Percentiles rank a stretch among this genome's conserved stretches.
Evolutionary conservation across 345 rosid species (phyloP).

Genomic region (Euphorbia pulcherrima): DNA sequence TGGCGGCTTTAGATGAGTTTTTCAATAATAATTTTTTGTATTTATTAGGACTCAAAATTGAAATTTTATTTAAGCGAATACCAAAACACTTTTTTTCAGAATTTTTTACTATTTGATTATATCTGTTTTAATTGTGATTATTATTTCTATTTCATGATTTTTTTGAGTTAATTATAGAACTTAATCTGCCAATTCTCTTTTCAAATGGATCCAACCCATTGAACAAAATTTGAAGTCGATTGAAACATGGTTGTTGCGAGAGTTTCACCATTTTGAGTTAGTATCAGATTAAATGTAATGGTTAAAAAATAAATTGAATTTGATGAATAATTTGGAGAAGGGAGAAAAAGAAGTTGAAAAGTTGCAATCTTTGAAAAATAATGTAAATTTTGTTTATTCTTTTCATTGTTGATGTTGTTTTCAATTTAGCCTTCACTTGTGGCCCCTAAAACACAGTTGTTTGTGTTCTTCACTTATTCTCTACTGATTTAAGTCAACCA

Average conservation of each 20-base stretch:
- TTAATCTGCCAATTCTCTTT: background rate
- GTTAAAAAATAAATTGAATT: too few relatives aligned
- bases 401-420: background rate
- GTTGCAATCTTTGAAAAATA: background rate
- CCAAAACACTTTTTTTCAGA: background rate
- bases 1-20: too few relatives aligned
- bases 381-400: background rate
- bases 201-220: too few relatives aligned
- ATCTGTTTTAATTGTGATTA: conserved; percentile 22
- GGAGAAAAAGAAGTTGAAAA: too few relatives aligned
- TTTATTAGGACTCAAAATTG: too few relatives aligned
- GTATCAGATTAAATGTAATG: too few relatives aligned
- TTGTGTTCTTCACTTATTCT: background rate
- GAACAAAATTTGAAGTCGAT: too few relatives aligned
- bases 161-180: background rate
- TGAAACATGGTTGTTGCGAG: too few relatives aligned
- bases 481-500: background rate
- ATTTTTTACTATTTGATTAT: background rate
- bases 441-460: background rate
- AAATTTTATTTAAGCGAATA: too few relatives aligned
- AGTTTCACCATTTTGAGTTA: too few relatives aligned
- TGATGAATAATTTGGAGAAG: too few relatives aligned
- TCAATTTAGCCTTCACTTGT: background rate
- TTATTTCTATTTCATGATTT: conserved; percentile 1
- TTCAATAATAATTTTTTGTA: too few relatives aligned